Conservation (phyloP, 768 basidiomycete genomes). For the Russula foetens region DNA sequence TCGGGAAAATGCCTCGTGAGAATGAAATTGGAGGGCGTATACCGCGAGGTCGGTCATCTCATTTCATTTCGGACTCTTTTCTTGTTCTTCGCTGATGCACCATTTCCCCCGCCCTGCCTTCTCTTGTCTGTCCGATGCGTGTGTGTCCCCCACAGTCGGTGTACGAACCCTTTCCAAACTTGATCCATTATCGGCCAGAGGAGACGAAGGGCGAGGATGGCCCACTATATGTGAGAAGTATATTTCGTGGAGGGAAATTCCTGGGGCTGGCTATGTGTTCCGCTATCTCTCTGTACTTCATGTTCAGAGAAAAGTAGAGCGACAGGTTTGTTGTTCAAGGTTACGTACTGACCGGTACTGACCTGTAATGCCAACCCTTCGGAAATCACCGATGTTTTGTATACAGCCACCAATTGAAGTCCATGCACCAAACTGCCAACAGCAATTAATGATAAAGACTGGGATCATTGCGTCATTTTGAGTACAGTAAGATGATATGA, state of each 20-base stretch:
- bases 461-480: too few relatives aligned
- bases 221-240: too few relatives aligned
- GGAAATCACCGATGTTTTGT: too few relatives aligned
- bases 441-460: too few relatives aligned
- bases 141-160: constrained; percentile 35
- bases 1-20: constrained; percentile 50
- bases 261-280: neutral
- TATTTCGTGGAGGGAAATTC: neutral
- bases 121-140: neutral
- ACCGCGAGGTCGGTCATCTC: constrained; percentile 40
- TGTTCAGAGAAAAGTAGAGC: too few relatives aligned
- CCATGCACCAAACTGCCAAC: too few relatives aligned
- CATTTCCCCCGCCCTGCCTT: neutral
- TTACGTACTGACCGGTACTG: too few relatives aligned
- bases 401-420: too few relatives aligned
- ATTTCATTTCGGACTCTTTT: neutral
- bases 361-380: too few relatives aligned
- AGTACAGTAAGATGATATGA: too few relatives aligned
- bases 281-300: too few relatives aligned
- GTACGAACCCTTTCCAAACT: constrained; percentile 43
- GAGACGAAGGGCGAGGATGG: neutral
- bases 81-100: neutral
- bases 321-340: too few relatives aligned
- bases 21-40: constrained; percentile 49
- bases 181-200: constrained; percentile 38